Percentiles rank a stretch among this genome's conserved stretches.
Evolutionary conservation across 345 rosid genomes (phyloP).

Genomic region (Boechera divaricarpa): DNA sequence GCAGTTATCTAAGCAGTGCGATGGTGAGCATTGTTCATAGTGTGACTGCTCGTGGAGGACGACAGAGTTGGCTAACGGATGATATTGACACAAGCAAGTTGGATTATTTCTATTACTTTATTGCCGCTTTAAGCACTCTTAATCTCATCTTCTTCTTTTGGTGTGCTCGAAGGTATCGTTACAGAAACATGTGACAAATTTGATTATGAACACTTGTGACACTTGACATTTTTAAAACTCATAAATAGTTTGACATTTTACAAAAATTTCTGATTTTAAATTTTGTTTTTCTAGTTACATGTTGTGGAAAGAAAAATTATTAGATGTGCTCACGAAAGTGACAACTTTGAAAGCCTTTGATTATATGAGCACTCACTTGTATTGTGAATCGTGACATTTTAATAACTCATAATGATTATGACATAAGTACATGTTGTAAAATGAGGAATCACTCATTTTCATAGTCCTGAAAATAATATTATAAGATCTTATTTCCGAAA

Average conservation of each 20-base stretch:
- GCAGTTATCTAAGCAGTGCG: conserved; percentile 54
- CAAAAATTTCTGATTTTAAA: background rate
- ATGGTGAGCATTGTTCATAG: conserved; percentile 49
- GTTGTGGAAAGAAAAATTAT: background rate
- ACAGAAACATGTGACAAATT: conserved; percentile 42
- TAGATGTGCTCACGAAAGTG: background rate
- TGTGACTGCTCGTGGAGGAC: conserved; percentile 50
- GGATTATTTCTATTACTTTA: conserved; percentile 65
- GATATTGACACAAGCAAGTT: conserved; percentile 58
- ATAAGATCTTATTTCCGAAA: background rate
- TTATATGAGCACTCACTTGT: background rate
- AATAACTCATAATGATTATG: background rate
- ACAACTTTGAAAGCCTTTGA: background rate
- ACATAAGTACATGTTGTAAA: background rate
- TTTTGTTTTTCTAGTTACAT: background rate
- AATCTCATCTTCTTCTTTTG: conserved; percentile 56
- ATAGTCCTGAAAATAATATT: background rate
- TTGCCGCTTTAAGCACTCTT: conserved; percentile 57
- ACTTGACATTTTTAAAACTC: background rate
- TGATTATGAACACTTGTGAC: background rate
- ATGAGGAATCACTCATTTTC: background rate
- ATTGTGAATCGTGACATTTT: background rate
- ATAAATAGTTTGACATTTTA: background rate
- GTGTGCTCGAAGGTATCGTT: conserved; percentile 51
- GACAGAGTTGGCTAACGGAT: conserved; percentile 57